A percentile compares a stretch with the other conserved stretches of the same genome.
Conservation (phyloP, 305 asterid genomes). For the Plantago lanceolata region DNA sequence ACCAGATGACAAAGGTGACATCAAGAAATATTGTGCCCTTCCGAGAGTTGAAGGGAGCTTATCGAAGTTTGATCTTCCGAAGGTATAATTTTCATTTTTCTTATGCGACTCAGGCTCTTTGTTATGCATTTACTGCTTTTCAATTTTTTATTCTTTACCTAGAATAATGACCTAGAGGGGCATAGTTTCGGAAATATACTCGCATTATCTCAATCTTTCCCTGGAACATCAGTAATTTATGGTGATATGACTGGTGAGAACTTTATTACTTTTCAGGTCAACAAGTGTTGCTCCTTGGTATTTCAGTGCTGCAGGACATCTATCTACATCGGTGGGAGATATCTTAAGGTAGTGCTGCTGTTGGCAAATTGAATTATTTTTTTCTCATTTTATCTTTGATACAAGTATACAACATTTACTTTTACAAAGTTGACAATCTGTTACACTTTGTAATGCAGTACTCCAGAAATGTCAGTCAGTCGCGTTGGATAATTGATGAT, state of each 20-base stretch:
- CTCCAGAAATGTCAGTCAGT: slow-evolving; percentile 91
- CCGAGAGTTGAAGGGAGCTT: slow-evolving; percentile 32
- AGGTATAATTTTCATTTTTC: slow-evolving; percentile 39
- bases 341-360: slow-evolving; percentile 61
- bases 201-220: background rate
- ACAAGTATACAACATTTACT: background rate
- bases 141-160: background rate
- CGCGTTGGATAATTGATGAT: slow-evolving; percentile 88
- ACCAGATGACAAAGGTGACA: slow-evolving; percentile 41
- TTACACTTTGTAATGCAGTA: slow-evolving; percentile 46
- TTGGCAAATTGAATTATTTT: background rate
- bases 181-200: slow-evolving; percentile 7
- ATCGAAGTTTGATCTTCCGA: slow-evolving; percentile 37
- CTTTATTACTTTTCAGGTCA: slow-evolving; percentile 46
- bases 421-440: background rate
- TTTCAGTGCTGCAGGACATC: slow-evolving; percentile 57
- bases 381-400: slow-evolving; percentile 1
- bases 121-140: slow-evolving; percentile 20
- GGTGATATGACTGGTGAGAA: slow-evolving; percentile 4
- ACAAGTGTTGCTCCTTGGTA: slow-evolving; percentile 45
- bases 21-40: slow-evolving; percentile 30
- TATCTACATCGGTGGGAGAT: slow-evolving; percentile 81
- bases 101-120: slow-evolving; percentile 19
- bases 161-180: slow-evolving; percentile 8
- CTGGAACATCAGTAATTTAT: background rate